phyloP scores from a whole-genome alignment of 2,329 filamentous ascomycete genomes.

The Trichophaea hybrida region DNA sequence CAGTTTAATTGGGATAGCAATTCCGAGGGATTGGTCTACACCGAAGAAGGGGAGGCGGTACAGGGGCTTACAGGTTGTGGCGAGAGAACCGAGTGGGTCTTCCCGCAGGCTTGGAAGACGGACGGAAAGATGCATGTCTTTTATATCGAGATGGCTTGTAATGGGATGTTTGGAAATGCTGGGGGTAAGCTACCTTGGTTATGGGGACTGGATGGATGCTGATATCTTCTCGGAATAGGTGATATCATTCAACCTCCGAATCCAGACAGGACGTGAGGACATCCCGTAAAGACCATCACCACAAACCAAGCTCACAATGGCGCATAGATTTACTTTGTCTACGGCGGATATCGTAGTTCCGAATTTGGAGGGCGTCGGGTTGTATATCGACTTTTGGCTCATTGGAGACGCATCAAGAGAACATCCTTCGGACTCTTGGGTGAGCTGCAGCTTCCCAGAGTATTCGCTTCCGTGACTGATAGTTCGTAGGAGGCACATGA shows the following conservation, averaged over 20 bases:
- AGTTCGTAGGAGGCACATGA: constrained; percentile 55
- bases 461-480: not conserved
- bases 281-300: not conserved
- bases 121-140: constrained; percentile 78
- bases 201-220: not conserved
- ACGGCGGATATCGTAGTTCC: constrained; percentile 73
- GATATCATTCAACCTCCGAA: constrained; percentile 79
- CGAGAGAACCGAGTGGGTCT: constrained; percentile 80
- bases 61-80: constrained; percentile 85
- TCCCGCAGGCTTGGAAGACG: constrained; percentile 58
- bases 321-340: not conserved
- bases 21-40: constrained; percentile 92
- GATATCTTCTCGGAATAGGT: constrained; percentile 32
- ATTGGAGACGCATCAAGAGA: constrained; percentile 84
- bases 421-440: constrained; percentile 71
- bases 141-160: constrained; percentile 97
- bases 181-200: constrained; percentile 32
- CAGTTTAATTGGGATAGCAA: constrained; percentile 93
- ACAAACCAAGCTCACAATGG: too few species aligned
- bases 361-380: constrained; percentile 66
- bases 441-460: constrained; percentile 4
- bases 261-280: constrained; percentile 51
- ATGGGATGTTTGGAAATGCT: constrained; percentile 93
- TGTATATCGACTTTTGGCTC: constrained; percentile 92
- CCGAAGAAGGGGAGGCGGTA: constrained; percentile 70